Evolutionary conservation across 176 grass and related monocot genomes (phyloP).

Genomic region (Phragmites australis): DNA sequence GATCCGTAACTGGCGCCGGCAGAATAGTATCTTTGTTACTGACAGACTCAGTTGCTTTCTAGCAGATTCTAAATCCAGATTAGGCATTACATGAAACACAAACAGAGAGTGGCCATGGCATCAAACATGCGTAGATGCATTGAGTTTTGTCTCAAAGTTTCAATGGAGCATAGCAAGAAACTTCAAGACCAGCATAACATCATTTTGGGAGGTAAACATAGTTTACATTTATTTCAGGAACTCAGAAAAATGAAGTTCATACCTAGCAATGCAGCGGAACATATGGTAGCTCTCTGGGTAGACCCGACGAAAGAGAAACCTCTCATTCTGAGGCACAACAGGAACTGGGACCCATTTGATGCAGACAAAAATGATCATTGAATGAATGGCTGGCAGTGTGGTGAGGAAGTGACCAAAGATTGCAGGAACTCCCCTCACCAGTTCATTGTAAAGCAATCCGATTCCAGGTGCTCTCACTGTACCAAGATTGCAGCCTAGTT

Average conservation of each 20-base stretch:
- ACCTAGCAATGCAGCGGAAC: slow-evolving; percentile 98
- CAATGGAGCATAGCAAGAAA: slow-evolving; percentile 23
- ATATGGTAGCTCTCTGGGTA: slow-evolving; percentile 92
- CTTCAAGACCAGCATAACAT: slow-evolving; percentile 16
- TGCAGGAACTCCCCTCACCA: slow-evolving; percentile 88
- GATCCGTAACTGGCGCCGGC: no score
- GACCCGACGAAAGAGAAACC: slow-evolving; percentile 93
- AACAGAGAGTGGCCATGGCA: slow-evolving; percentile 14
- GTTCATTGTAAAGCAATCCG: slow-evolving; percentile 95
- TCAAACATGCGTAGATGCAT: slow-evolving; percentile 28
- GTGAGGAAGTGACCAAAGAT: slow-evolving; percentile 93
- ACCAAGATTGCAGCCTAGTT: slow-evolving; percentile 88
- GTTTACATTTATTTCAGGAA: not conserved
- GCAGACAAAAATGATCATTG: slow-evolving; percentile 98
- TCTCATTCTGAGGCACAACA: slow-evolving; percentile 90
- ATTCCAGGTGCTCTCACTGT: slow-evolving; percentile 95
- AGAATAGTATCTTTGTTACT: not conserved
- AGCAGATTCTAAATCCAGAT: slow-evolving; percentile 21
- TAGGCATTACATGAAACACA: slow-evolving; percentile 25
- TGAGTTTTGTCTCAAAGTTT: not conserved
- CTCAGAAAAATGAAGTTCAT: slow-evolving; percentile 1
- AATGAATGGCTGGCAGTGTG: slow-evolving; percentile 95
- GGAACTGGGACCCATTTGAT: slow-evolving; percentile 98
- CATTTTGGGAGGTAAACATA: not conserved
- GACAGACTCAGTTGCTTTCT: slow-evolving; percentile 3